phyloP scores from a whole-genome alignment of 805 yeast genomes.

The Myxozyma udenii region DNA sequence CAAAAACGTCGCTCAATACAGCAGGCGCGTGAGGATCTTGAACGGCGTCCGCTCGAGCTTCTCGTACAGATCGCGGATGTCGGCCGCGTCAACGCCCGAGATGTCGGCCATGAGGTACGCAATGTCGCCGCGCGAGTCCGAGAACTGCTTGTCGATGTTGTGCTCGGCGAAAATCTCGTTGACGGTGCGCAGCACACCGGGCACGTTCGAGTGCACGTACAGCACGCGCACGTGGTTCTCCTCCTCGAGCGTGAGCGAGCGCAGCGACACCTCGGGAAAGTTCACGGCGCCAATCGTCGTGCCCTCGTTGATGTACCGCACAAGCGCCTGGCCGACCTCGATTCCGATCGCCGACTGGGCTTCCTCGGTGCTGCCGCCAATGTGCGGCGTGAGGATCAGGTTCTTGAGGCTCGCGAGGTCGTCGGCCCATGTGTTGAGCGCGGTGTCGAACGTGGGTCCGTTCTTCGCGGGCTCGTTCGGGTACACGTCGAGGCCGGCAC shows the following conservation, averaged over 20 bases:
- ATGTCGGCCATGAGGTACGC: constrained; percentile 99
- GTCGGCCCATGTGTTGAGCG: constrained; percentile 76
- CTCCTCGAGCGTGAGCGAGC: constrained; percentile 83
- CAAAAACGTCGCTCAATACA: too few relatives aligned
- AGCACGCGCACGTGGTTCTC: constrained; percentile 81
- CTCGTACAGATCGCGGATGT: constrained; percentile 79
- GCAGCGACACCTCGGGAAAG: constrained; percentile 95
- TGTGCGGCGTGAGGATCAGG: constrained; percentile 92
- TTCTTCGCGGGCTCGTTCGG: constrained; percentile 97
- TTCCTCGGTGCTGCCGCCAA: constrained; percentile 99
- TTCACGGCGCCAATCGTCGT: constrained; percentile 91
- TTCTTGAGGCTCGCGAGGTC: constrained; percentile 81
- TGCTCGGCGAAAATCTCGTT: constrained; percentile 91
- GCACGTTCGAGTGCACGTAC: constrained; percentile 95
- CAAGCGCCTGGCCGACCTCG: constrained; percentile 82
- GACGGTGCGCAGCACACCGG: constrained; percentile 97
- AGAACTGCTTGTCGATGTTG: constrained; percentile 95
- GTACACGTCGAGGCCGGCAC: constrained; percentile 94
- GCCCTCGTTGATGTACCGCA: constrained; percentile 95
- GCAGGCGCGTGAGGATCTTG: constrained; percentile 84
- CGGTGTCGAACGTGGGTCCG: constrained; percentile 72
- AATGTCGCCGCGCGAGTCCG: constrained; percentile 94
- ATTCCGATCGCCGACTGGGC: constrained; percentile 97
- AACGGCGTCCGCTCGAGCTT: constrained; percentile 85
- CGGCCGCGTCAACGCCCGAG: constrained; percentile 74